These are phyloP conservation scores for Saccharomyces pastorianus DNA, from an alignment of 1,139 yeast species.

Conservation along the genomic window DNA sequence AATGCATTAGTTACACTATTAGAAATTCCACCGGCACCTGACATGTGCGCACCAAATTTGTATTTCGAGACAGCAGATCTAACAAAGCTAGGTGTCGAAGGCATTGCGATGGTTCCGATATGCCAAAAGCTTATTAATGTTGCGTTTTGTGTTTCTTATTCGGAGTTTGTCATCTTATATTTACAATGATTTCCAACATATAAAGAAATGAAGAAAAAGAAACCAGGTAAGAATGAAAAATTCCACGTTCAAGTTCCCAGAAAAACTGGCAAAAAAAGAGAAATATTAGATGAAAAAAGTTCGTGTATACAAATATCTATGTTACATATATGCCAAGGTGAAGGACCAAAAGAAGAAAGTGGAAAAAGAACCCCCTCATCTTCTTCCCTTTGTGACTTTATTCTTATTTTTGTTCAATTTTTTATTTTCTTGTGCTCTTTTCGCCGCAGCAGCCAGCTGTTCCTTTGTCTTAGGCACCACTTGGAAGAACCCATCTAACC, in stretches of 20 bases:
- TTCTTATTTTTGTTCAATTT: slow-evolving; percentile 30
- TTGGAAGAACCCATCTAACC: slow-evolving; percentile 85
- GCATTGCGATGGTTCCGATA: background rate
- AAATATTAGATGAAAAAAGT: background rate
- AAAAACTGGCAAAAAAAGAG: background rate
- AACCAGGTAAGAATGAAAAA: background rate
- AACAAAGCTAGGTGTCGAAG: slow-evolving; percentile 22
- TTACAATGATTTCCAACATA: background rate
- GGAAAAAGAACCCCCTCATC: background rate
- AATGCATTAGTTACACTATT: slow-evolving; percentile 70
- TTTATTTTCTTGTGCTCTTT: slow-evolving; percentile 36
- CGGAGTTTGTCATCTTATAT: background rate
- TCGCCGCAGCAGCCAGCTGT: slow-evolving; percentile 34
- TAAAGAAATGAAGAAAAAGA: background rate
- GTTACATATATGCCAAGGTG: background rate
- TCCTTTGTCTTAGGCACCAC: slow-evolving; percentile 51
- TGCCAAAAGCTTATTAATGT: background rate
- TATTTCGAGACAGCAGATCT: slow-evolving; percentile 33
- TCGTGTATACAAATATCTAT: background rate
- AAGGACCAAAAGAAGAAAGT: background rate
- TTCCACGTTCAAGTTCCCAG: background rate
- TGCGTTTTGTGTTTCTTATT: background rate
- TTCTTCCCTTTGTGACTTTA: slow-evolving; percentile 19
- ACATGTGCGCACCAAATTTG: slow-evolving; percentile 80
- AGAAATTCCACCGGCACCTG: slow-evolving; percentile 62